Evolutionary conservation across 768 basidiomycete genomes (phyloP), one percentile per base, ranked within the genome.

Genomic region (Russula foetens): DNA sequence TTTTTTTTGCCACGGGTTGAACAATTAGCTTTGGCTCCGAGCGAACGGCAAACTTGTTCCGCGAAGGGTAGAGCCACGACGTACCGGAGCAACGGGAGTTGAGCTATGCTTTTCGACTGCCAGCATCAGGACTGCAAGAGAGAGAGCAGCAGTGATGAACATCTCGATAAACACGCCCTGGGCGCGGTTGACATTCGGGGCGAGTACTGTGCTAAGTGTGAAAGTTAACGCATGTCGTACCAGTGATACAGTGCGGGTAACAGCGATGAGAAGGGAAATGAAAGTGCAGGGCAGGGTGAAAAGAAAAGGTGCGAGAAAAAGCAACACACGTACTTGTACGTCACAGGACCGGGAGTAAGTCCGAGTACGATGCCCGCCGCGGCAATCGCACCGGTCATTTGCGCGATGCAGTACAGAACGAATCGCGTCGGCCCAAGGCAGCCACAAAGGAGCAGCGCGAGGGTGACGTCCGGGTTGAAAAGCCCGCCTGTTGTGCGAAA

Each of bases 91-190:
- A 66, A 86, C 84, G 0, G 85, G 82, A 1, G 85, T 87, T 2
- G 76, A 75, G 28, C 75, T 72, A 65, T 86, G 85, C 71, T 87
- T 87, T 71, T 87, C 86, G 17, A 82, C 83, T 4, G 86, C 86
- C 26, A 88, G 70, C 84, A 88, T 86, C 62, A 87, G 78, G n/a
- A 86, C 83, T 7, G 86, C 75, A 15, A 85, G 70, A 45, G 82
- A 79, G 43, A 87, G 75, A 17, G 76, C 75, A 14, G 80, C 75
- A 15, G 85, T 86, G 64, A 82, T 79, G 70, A 87, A 86, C 79
- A 85, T 83, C 69, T 88, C 85, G 61, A 87, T 85, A 69, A 86
- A 87, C 19, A 85, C 77, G 12, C 76, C 84, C 69, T 87, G 83
- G 0, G 81, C 76, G 3, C 70, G 61, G 70, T 78, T 86, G 60